Base-by-base conservation (phyloP, 805 yeast genomes). In the Scheffersomyces ergatensis region DNA sequence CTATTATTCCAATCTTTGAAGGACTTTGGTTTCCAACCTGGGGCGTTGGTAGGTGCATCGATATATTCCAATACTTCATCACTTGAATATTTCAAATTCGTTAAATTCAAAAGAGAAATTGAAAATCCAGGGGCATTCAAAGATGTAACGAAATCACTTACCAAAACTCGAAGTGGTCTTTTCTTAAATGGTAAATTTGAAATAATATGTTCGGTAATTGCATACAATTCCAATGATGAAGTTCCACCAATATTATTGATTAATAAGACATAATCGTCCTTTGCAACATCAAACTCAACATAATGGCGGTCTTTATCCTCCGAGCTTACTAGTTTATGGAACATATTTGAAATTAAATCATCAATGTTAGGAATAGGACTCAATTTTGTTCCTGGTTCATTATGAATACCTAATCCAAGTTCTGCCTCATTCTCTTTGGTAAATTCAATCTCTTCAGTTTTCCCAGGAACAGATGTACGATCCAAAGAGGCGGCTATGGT, bases 331-430 rank as follows among this genome's bases (percentile, higher is more conserved):
- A 90, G 63, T 53, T 79, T 78, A 34, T 80, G 70, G 39, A 84
- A 73, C 70, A 92, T 71, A 23, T 77, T 70, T 19, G 72, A 67
- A 21, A 73, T 43, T 39, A 92, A 65, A 0, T 76, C 76, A 14
- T 79, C 82, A 37, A 88, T 78, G 0, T 78, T 58, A 19, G 97
- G 97, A 50, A 90, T 78, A 14, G 85, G 84, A 21, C 71, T 64
- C 27, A 78, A 56, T 46, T 78, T 76, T 39, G 54, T 71, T 46
- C 97, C 97, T 0, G 96, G 93, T 60, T 90, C 98, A 55, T 90
- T 90, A 63, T 90, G 98, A 45, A 90, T 90, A 34, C 98, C 98
- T 82, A 90, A 83, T 20, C 98, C 98, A 43, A 90, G 74, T 61
- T 90, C 98, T 57, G 85, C 83, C 61, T 86, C 88, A 43, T 80